A percentile compares a stretch with the other conserved stretches of the same genome.
Evolutionary conservation across 495 filamentous ascomycete species (phyloP).

Genomic region (Aspergillus sclerotiicarbonarius): DNA sequence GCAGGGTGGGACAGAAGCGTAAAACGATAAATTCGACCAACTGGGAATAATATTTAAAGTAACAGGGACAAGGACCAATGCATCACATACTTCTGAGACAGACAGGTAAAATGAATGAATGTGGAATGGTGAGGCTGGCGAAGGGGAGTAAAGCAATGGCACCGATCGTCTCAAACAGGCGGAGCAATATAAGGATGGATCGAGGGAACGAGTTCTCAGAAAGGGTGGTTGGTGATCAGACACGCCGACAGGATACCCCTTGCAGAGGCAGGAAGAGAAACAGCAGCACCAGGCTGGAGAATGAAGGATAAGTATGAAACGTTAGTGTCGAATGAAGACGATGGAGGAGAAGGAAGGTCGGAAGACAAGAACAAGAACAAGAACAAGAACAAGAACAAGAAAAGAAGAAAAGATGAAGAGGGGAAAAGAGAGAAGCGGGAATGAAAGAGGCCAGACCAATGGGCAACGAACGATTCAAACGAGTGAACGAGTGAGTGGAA

Average conservation of each 20-base stretch:
- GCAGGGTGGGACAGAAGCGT: constrained; percentile 1
- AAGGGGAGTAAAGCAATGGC: constrained; percentile 6
- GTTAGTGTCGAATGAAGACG: constrained; percentile 12
- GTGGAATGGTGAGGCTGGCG: constrained; percentile 14
- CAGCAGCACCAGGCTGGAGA: constrained; percentile 40
- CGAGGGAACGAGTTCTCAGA: constrained; percentile 12
- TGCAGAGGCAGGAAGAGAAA: constrained; percentile 25
- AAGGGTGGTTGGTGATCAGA: constrained; percentile 21
- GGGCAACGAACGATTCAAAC: constrained; percentile 4
- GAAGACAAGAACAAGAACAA: constrained; percentile 26
- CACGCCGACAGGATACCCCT: constrained; percentile 22
- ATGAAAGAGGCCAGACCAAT: constrained; percentile 15
- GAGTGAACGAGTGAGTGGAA: constrained; percentile 21
- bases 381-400: constrained; percentile 16
- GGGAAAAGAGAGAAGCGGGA: constrained; percentile 25
- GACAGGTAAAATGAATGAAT: constrained; percentile 10
- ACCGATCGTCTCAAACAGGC: constrained; percentile 13
- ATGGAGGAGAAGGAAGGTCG: constrained; percentile 6
- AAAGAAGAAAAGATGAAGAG: constrained; percentile 11
- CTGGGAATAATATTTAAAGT: not conserved
- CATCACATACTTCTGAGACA: constrained; percentile 11
- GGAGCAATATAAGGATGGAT: constrained; percentile 18
- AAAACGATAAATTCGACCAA: not conserved
- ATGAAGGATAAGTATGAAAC: constrained; percentile 17
- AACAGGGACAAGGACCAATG: constrained; percentile 4